Evolutionary conservation across 495 filamentous ascomycete genomes (phyloP).

Genomic region (Stereocaulon alpinum): DNA sequence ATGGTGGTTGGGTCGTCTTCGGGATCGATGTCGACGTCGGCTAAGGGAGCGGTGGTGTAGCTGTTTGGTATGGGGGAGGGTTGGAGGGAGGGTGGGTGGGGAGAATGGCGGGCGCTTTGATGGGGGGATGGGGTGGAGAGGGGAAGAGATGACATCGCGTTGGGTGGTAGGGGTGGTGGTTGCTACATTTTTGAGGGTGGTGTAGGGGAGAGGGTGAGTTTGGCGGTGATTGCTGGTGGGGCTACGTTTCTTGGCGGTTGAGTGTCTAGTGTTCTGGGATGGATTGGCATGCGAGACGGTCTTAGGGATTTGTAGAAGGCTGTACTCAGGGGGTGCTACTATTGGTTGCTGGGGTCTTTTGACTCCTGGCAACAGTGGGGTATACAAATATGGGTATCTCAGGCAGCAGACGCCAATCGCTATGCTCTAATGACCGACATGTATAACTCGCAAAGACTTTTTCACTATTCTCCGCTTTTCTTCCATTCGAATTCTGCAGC

Average conservation of each 20-base stretch:
- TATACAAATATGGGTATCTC: not conserved
- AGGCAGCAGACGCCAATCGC: conserved; percentile 4
- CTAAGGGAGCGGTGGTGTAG: conserved; percentile 6
- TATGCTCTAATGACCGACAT: not conserved
- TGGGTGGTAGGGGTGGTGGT: not conserved
- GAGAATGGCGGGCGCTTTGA: conserved; percentile 14
- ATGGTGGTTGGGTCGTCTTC: conserved; percentile 21
- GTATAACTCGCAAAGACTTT: not conserved
- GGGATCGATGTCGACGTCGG: conserved; percentile 12
- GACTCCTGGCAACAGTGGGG: not conserved
- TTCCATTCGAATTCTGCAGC: conserved; percentile 48
- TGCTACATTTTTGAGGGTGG: not conserved
- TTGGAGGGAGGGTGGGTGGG: conserved; percentile 8
- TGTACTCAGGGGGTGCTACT: not conserved
- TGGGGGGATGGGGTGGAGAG: conserved; percentile 2
- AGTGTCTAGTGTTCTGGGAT: too few relatives aligned
- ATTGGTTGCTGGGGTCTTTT: not conserved
- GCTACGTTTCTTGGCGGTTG: not conserved
- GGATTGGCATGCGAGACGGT: too few relatives aligned
- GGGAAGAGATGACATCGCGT: conserved; percentile 11
- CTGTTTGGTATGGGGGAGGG: conserved; percentile 1
- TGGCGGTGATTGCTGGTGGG: not conserved
- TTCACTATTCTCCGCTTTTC: conserved; percentile 28
- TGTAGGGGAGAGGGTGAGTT: not conserved
- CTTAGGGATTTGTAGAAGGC: too few relatives aligned